Evolutionary conservation across 129 eudicot genomes (phyloP).

Genomic region (Ambrosia artemisiifolia): DNA sequence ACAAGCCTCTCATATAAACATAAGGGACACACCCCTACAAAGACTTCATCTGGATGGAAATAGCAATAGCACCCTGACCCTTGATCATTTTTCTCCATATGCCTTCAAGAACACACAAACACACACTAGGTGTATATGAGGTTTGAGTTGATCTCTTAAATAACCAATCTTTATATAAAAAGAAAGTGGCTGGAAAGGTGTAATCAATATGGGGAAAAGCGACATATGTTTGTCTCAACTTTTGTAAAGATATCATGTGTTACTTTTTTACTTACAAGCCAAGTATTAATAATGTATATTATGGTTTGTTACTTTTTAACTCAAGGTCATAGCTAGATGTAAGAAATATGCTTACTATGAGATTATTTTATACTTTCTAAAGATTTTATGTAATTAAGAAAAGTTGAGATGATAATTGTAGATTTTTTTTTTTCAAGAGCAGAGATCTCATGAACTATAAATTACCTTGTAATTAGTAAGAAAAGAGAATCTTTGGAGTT

Average conservation of each 20-base stretch:
- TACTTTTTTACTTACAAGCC: constrained; percentile 3
- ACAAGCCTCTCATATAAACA: constrained; percentile 44
- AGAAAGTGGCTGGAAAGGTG: constrained; percentile 27
- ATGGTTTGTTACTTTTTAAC: neutral
- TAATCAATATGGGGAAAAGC: constrained; percentile 33
- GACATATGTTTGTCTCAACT: constrained; percentile 20
- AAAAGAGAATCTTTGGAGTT: too few species aligned
- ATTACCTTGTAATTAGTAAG: too few species aligned
- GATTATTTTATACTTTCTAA: neutral
- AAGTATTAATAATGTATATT: constrained; percentile 4
- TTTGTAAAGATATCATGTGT: constrained; percentile 9
- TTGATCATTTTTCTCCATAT: constrained; percentile 26
- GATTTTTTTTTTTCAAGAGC: too few species aligned
- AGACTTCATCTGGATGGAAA: constrained; percentile 44
- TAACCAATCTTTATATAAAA: constrained; percentile 14
- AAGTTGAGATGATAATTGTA: too few species aligned
- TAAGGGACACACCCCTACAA: constrained; percentile 41
- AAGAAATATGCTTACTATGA: neutral
- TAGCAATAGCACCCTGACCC: constrained; percentile 27
- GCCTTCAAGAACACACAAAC: neutral
- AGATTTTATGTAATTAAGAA: neutral
- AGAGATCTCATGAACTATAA: neutral
- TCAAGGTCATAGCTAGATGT: neutral
- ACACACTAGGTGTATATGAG: neutral
- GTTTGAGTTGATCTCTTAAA: neutral